phyloP scores from a whole-genome alignment of 805 yeast species.

The Candida ipomoeae region DNA sequence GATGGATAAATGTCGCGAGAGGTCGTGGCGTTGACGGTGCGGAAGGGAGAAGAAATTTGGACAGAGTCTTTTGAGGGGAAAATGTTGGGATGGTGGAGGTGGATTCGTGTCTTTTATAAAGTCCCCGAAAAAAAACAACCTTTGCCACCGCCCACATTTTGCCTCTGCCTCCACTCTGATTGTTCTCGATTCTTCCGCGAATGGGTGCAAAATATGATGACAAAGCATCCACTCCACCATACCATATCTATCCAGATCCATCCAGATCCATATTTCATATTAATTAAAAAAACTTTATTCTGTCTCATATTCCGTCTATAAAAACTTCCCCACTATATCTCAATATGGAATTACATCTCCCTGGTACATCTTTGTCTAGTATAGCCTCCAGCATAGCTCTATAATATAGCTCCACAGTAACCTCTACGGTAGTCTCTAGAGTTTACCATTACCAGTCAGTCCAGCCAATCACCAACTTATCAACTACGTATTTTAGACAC shows the following conservation, averaged over 20 bases:
- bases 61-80: background rate
- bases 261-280: too few relatives aligned
- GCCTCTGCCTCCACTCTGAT: background rate
- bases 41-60: background rate
- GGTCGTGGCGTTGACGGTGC: constrained; percentile 2
- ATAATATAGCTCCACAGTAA: too few relatives aligned
- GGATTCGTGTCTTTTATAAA: background rate
- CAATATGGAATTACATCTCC: too few relatives aligned
- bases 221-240: background rate
- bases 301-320: too few relatives aligned
- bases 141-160: background rate
- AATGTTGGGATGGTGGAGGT: background rate
- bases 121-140: background rate
- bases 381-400: too few relatives aligned
- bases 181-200: constrained; percentile 7
- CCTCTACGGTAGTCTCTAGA: too few relatives aligned
- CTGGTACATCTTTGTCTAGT: too few relatives aligned
- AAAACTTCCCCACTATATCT: too few relatives aligned
- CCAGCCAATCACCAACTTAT: too few relatives aligned
- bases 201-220: constrained; percentile 6
- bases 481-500: too few relatives aligned
- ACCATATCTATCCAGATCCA: background rate
- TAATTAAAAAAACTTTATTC: too few relatives aligned
- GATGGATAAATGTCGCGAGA: background rate
- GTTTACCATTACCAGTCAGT: too few relatives aligned